phyloP scores from a whole-genome alignment of 2,329 filamentous ascomycete species.

The Colletotrichum sp. region DNA sequence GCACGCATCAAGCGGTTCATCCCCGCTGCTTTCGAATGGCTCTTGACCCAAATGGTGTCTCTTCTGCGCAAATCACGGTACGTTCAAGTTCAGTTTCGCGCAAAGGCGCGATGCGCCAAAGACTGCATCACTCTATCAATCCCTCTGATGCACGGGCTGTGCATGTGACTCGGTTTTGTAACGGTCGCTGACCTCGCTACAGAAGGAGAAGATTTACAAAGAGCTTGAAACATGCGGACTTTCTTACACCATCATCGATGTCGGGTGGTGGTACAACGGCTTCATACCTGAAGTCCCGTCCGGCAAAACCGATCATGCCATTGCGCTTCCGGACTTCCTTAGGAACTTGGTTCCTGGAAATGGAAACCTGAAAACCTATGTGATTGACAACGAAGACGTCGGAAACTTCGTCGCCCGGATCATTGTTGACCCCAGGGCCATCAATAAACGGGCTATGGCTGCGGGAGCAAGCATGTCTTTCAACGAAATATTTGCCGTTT shows the following conservation, averaged over 20 bases:
- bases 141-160: no score
- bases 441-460: background rate
- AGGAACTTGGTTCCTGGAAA: background rate
- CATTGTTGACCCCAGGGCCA: background rate
- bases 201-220: background rate
- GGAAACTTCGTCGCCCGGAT: background rate
- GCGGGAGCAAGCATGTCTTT: background rate
- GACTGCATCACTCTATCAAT: no score
- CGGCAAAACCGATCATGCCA: background rate
- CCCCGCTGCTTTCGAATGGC: background rate
- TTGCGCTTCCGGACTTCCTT: background rate
- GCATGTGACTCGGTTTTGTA: fast-evolving
- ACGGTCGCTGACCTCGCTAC: background rate
- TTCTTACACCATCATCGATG: fast-evolving
- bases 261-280: background rate
- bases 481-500: background rate
- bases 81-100: no score
- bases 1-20: background rate
- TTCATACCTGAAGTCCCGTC: background rate
- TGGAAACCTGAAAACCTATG: background rate
- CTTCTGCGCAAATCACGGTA: background rate
- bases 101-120: no score
- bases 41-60: background rate
- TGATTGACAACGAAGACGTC: background rate
- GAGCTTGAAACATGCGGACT: background rate